These are phyloP conservation scores for Amyloporia xantha DNA, from an alignment of 768 basidiomycete genomes.

Conservation along the genomic window DNA sequence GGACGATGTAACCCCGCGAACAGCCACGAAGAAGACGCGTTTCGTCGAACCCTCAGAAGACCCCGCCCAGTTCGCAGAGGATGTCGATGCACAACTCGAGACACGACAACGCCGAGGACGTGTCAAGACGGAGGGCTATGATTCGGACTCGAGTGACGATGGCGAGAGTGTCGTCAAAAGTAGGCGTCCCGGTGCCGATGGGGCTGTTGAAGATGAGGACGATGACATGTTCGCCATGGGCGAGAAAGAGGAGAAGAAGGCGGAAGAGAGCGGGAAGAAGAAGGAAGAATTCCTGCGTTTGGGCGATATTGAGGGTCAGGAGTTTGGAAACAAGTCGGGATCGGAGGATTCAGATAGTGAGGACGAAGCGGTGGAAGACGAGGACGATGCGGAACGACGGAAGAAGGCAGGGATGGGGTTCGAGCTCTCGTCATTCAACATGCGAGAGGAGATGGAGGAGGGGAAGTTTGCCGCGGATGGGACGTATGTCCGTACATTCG, in stretches of 20 bases:
- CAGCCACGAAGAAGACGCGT: slow-evolving; percentile 60
- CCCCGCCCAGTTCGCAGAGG: slow-evolving; percentile 66
- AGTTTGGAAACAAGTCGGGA: slow-evolving; percentile 55
- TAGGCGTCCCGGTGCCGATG: slow-evolving; percentile 45
- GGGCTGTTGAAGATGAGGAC: slow-evolving; percentile 43
- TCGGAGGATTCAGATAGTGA: slow-evolving; percentile 38
- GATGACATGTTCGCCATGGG: slow-evolving; percentile 78
- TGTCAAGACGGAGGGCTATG: slow-evolving; percentile 83
- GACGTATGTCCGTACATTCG: slow-evolving; percentile 75
- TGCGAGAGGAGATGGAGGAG: slow-evolving; percentile 98
- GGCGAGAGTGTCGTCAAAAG: slow-evolving; percentile 91
- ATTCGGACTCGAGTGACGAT: slow-evolving; percentile 91
- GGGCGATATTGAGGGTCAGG: slow-evolving; percentile 96
- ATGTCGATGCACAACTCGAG: slow-evolving; percentile 73
- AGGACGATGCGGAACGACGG: slow-evolving; percentile 70
- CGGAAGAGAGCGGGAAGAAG: slow-evolving; percentile 40
- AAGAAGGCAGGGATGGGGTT: slow-evolving; percentile 89
- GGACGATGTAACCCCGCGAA: slow-evolving; percentile 28
- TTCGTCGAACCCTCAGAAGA: slow-evolving; percentile 74
- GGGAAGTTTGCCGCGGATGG: slow-evolving; percentile 96
- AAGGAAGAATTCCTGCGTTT: slow-evolving; percentile 74
- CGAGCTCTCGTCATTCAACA: slow-evolving; percentile 94
- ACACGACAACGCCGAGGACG: slow-evolving; percentile 58
- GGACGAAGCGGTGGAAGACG: slow-evolving; percentile 50
- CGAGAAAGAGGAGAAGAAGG: slow-evolving; percentile 37